Evolutionary conservation across 148 eudicot species (phyloP), one percentile per base, ranked within the genome.

Genomic region (Polygonum aviculare): DNA sequence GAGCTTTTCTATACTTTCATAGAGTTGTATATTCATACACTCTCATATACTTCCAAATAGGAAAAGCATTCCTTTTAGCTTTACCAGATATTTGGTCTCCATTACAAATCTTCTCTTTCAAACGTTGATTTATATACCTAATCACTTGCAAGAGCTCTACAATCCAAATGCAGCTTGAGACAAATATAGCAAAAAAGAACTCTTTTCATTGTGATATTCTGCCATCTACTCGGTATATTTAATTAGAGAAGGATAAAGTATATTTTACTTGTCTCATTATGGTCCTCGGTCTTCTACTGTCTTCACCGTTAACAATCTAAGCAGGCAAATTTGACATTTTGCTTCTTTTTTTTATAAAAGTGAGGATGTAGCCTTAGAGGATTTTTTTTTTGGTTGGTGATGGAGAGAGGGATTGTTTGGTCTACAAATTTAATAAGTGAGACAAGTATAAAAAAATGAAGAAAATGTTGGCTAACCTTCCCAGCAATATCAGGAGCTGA

Each of bases 401-500:
- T 57, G 63, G 31, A 21, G 11, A 57, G 63, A 19, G 26, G 63
- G 21, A 21, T 21, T n/a, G 31, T 21, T 57, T 11, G 31, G 21
- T 21, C 63, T 5, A 57, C 19, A 57, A 18, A 57, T 12, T 57
- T 57, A 19, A 51, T 26, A 51, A 19, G 26, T 57, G 31, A 8
- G 67, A 59, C 35, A 60, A 22, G 10, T 26, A 26, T 10, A 7
- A 60, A 22, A 19, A 60, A 26, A 60, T 26, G 12, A 26, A 11
- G 19, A 12, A 44, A 16, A 10, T 36, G 44, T 65, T 62, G 45
- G 81, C 88, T 73, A 60, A 90, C 98, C 98, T 92, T 92, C 81
- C 98, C 98, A 78, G 98, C 97, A 81, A 94, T 94, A 87, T 94
- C 98, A 79, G 98, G 97, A 69, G 98, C 98, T 49, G 98, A 94